Percentiles rank a stretch among this genome's conserved stretches.
These are phyloP conservation scores for Xerocomus spinulosus DNA, from an alignment of 768 basidiomycete species.

Conservation along the genomic window DNA sequence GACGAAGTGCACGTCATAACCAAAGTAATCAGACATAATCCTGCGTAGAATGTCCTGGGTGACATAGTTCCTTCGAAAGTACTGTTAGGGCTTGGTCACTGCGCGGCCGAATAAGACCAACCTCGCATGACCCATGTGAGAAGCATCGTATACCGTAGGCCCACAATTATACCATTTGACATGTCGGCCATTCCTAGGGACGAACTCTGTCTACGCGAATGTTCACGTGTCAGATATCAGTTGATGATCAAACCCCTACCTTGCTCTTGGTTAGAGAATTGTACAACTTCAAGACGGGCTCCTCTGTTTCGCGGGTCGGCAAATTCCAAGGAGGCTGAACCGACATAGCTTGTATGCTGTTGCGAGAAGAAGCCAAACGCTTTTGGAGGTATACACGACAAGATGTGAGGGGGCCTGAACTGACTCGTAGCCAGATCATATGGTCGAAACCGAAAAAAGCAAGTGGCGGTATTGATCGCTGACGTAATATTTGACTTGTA, in stretches of 20 bases:
- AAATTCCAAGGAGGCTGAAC: constrained; percentile 47
- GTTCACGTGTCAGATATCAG: constrained; percentile 8
- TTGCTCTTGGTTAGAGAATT: constrained; percentile 92
- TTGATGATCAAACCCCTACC: constrained; percentile 42
- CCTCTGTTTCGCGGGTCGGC: constrained; percentile 36
- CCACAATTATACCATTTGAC: constrained; percentile 99
- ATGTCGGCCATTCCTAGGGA: constrained; percentile 59
- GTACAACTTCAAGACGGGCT: constrained; percentile 66
- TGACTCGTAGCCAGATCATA: constrained; percentile 25
- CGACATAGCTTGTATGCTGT: constrained; percentile 39
- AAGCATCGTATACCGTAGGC: constrained; percentile 96
- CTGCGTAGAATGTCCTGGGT: constrained; percentile 37
- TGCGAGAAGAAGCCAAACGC: constrained; percentile 3
- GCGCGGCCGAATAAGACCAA: constrained; percentile 27
- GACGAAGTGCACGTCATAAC: constrained; percentile 96
- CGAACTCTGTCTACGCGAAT: constrained; percentile 64
- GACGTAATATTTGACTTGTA: constrained; percentile 17
- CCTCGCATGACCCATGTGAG: constrained; percentile 99
- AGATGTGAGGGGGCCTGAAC: constrained; percentile 1
- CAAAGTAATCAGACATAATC: constrained; percentile 93
- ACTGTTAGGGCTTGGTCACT: constrained; percentile 1
- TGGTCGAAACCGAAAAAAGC: constrained; percentile 5
- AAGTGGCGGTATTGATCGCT: constrained; percentile 8
- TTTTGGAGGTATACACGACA: constrained; percentile 7
- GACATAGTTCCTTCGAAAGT: constrained; percentile 72